These are phyloP conservation scores for Penicillium olsonii DNA, from an alignment of 2,329 filamentous ascomycete species.

Conservation along the genomic window DNA sequence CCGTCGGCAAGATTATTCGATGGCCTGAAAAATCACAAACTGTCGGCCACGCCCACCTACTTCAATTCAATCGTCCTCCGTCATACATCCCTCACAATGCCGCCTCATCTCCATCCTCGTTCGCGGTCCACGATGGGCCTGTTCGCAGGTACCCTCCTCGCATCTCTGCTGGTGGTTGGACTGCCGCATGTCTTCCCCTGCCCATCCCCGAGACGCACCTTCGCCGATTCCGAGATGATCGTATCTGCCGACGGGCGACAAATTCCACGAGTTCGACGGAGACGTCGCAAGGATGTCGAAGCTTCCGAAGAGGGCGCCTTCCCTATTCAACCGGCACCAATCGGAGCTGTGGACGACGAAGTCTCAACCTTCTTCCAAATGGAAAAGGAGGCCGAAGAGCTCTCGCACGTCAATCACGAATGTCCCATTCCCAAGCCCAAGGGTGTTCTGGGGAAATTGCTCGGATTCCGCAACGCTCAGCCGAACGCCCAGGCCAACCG, in stretches of 20 bases:
- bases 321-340: constrained; percentile 17
- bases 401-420: constrained; percentile 61
- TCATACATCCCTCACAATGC: constrained; percentile 56
- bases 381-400: constrained; percentile 41
- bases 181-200: constrained; percentile 90
- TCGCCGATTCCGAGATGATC: constrained; percentile 66
- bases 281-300: constrained; percentile 37
- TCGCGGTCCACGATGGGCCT: constrained; percentile 91
- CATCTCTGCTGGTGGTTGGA: constrained; percentile 89
- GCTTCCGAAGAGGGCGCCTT: constrained; percentile 15
- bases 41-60: constrained; percentile 16
- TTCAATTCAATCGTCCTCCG: constrained; percentile 13
- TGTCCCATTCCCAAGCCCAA: constrained; percentile 92
- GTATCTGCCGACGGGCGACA: constrained; percentile 47
- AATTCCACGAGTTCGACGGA: constrained; percentile 38
- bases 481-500: constrained; percentile 18
- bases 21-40: constrained; percentile 21
- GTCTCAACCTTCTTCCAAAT: constrained; percentile 46
- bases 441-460: constrained; percentile 72
- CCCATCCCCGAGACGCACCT: constrained; percentile 73
- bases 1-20: constrained; percentile 15
- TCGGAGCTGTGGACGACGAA: constrained; percentile 38
- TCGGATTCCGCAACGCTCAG: constrained; percentile 63
- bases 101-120: constrained; percentile 84
- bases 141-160: constrained; percentile 87